phyloP scores from a whole-genome alignment of 2,329 filamentous ascomycete genomes.

The Aspergillus pseudoviridinutans region DNA sequence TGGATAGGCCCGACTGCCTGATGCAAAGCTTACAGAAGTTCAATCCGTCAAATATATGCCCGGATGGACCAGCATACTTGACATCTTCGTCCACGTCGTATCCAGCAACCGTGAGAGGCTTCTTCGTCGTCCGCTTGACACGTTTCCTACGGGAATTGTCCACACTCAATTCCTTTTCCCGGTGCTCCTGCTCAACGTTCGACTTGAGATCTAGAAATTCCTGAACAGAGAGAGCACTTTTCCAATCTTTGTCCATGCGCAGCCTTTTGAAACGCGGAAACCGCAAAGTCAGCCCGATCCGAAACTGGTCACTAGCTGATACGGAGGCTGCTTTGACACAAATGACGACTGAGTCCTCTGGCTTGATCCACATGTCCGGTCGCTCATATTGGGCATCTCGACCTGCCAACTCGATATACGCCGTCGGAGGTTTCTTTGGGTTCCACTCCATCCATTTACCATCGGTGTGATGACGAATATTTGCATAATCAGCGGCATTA shows the following conservation, averaged over 20 bases:
- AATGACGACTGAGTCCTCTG: conserved; percentile 80
- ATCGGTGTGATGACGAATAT: conserved; percentile 77
- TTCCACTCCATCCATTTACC: conserved; percentile 93
- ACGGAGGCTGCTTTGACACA: conserved; percentile 85
- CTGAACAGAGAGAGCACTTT: conserved; percentile 69
- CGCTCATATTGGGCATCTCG: conserved; percentile 70
- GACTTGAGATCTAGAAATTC: conserved; percentile 71
- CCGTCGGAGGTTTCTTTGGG: conserved; percentile 65
- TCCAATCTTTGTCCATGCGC: conserved; percentile 80
- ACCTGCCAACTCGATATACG: conserved; percentile 78
- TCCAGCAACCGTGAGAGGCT: conserved; percentile 70
- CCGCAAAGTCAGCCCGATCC: conserved; percentile 70
- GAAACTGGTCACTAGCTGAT: conserved; percentile 71
- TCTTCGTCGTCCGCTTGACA: conserved; percentile 56
- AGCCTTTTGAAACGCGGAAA: conserved; percentile 87
- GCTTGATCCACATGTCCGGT: conserved; percentile 91
- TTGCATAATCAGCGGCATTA: conserved; percentile 75
- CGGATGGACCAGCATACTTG: conserved; percentile 55
- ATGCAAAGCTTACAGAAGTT: conserved; percentile 59
- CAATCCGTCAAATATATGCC: conserved; percentile 68
- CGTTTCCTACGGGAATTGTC: conserved; percentile 63
- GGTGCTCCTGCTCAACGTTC: conserved; percentile 64
- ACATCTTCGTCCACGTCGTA: conserved; percentile 52
- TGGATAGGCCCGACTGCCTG: conserved; percentile 1
- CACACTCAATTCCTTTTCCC: conserved; percentile 72